phyloP scores from a whole-genome alignment of 352 stramenopile species.

The Plasmopara viticola region DNA sequence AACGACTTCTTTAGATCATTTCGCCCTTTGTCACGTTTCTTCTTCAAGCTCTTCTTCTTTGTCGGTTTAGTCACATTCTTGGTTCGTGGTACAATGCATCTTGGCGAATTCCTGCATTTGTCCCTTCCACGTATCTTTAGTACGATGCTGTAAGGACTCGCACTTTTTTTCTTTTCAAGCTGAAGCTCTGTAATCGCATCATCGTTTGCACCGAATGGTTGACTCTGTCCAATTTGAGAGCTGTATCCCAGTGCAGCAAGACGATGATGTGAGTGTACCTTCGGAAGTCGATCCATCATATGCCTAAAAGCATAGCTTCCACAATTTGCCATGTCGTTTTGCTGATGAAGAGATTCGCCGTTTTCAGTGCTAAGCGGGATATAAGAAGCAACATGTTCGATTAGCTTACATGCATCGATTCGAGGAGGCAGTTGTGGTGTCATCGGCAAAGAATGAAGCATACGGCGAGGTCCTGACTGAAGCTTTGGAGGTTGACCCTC shows the following conservation, averaged over 20 bases:
- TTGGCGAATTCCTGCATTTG: slow-evolving; percentile 4
- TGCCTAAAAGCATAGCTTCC: slow-evolving; percentile 54
- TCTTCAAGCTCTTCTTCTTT: slow-evolving; percentile 6
- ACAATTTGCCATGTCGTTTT: slow-evolving; percentile 31
- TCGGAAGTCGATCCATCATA: slow-evolving; percentile 50
- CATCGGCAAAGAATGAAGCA: slow-evolving; percentile 29
- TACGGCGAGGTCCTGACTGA: slow-evolving; percentile 20
- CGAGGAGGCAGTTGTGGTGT: slow-evolving; percentile 51
- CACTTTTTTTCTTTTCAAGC: slow-evolving; percentile 18
- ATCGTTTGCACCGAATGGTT: slow-evolving; percentile 36
- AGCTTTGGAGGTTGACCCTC: slow-evolving; percentile 11
- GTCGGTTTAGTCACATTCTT: slow-evolving; percentile 17
- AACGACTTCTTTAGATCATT: slow-evolving; percentile 6
- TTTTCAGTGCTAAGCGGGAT: slow-evolving; percentile 14
- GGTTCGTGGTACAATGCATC: slow-evolving; percentile 6
- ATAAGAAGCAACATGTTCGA: slow-evolving; percentile 25
- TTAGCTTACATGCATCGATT: slow-evolving; percentile 47
- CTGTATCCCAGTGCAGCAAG: slow-evolving; percentile 31
- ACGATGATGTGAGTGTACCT: slow-evolving; percentile 42
- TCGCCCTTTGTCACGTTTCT: slow-evolving; percentile 3
- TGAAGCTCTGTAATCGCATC: slow-evolving; percentile 40
- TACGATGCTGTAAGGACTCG: slow-evolving; percentile 56
- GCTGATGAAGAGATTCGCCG: slow-evolving; percentile 19
- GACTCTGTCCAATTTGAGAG: slow-evolving; percentile 26
- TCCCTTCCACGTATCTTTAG: slow-evolving; percentile 25